Percentiles rank a stretch among this genome's conserved stretches.
phyloP scores from a whole-genome alignment of 2,329 filamentous ascomycete genomes.

The Aspergillus jensenii region DNA sequence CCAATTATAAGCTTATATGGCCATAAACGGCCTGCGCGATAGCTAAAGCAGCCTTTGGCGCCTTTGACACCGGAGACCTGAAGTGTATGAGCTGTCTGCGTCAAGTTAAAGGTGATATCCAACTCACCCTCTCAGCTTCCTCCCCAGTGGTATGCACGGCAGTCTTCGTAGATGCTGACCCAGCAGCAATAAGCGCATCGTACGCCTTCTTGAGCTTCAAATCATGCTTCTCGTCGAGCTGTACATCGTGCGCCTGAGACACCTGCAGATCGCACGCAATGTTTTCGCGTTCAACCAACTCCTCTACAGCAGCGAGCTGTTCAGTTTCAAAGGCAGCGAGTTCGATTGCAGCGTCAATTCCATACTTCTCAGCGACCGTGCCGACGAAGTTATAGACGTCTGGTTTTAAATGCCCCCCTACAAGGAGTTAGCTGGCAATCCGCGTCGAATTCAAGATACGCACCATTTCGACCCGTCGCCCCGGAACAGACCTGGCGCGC shows the following conservation, averaged over 20 bases:
- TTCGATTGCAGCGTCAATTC: conserved; percentile 36
- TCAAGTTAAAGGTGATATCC: not conserved
- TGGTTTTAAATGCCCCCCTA: conserved; percentile 42
- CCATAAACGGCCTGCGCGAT: conserved; percentile 37
- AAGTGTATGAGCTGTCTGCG: not conserved
- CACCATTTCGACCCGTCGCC: conserved; percentile 45
- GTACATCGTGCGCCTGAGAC: conserved; percentile 41
- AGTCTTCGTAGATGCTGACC: not conserved
- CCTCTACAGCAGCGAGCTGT: conserved; percentile 42
- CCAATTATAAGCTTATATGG: conserved; percentile 81
- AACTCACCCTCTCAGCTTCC: not conserved
- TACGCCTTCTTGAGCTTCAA: not conserved
- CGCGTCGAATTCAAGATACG: too few relatives aligned
- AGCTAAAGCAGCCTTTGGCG: conserved; percentile 35
- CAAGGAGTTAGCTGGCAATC: not conserved
- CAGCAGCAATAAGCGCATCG: not conserved
- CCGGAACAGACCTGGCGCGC: conserved; percentile 42
- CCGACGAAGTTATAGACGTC: conserved; percentile 42
- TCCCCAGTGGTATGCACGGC: not conserved
- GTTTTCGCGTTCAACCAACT: conserved; percentile 39
- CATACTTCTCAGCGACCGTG: conserved; percentile 32
- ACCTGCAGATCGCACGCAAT: conserved; percentile 47
- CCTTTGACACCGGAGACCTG: conserved; percentile 19
- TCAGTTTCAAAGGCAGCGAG: conserved; percentile 41
- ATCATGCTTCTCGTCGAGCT: conserved; percentile 33